These are phyloP conservation scores for Globisporangium sylvaticum DNA, from an alignment of 352 stramenopile species.

Conservation along the genomic window DNA sequence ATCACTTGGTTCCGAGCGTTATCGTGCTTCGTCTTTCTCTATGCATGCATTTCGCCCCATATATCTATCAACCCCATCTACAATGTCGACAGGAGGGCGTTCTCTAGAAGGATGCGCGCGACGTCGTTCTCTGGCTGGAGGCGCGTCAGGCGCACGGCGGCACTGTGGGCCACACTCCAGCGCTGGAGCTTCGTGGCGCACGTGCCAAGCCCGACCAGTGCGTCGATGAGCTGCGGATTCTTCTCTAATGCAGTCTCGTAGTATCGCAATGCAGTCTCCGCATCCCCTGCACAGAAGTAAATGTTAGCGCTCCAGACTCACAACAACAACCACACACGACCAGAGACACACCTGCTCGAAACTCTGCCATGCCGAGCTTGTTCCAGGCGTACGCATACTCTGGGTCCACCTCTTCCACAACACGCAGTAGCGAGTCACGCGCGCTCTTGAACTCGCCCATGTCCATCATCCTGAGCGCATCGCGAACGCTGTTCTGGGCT, in stretches of 20 bases:
- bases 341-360: conserved; percentile 62
- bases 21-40: not conserved
- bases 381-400: conserved; percentile 69
- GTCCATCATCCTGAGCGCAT: conserved; percentile 41
- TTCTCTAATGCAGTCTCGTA: conserved; percentile 61
- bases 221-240: conserved; percentile 71
- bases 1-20: not conserved
- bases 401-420: conserved; percentile 40
- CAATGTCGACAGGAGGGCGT: conserved; percentile 51
- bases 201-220: conserved; percentile 66
- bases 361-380: conserved; percentile 68
- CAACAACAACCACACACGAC: no score
- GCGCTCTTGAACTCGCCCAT: conserved; percentile 34
- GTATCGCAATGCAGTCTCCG: conserved; percentile 37
- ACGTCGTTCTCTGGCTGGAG: conserved; percentile 69
- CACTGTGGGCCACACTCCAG: conserved; percentile 56
- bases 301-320: no score
- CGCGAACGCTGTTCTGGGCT: conserved; percentile 35
- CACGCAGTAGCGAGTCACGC: conserved; percentile 37
- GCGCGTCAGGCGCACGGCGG: conserved; percentile 47
- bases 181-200: conserved; percentile 63
- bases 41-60: not conserved
- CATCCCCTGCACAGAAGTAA: no score
- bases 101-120: conserved; percentile 56
- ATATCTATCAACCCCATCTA: conserved; percentile 16